Evolutionary conservation across 139 green algal species (phyloP), one percentile per base, ranked within the genome.

Genomic region (Medakamo hakoo): DNA sequence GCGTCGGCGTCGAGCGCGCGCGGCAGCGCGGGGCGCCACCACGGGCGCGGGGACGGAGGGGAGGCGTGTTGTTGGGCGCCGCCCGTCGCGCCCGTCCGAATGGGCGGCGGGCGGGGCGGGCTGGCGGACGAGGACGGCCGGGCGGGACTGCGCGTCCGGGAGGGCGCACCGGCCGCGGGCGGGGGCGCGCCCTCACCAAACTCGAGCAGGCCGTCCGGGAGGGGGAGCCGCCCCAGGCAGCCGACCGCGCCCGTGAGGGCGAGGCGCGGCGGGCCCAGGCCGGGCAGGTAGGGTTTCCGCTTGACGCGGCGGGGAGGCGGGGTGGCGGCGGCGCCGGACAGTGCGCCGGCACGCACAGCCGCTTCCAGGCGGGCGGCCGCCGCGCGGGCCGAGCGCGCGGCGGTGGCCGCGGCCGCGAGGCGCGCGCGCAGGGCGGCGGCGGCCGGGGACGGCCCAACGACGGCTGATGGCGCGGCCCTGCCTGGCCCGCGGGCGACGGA

Each of bases 181-280:
- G 9, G 40, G 40, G 9, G 40, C 9, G 40, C 40, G 40, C 16
- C n/a, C n/a, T n/a, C n/a, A n/a, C n/a, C n/a, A n/a, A n/a, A n/a
- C n/a, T n/a, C n/a, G n/a, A n/a, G n/a, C n/a, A n/a, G n/a, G n/a
- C n/a, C n/a, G 9, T 65, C 27, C 1, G 77, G 77, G 56, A 84
- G 67, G 29, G 77, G 77, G 58, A 82, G 76, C 52, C 78, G 66
- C 1, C 67, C 75, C 57, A 84, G 68, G 63, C 75, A 82, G 21
- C 78, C 78, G 21, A 84, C 64, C 1, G 78, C 66, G 26, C 58
- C 78, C 30, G 73, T 78, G 22, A 80, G 64, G 67, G 82, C 73
- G 23, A 77, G 40, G 63, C 73, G 71, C 21, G 71, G 71, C 62
- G 68, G 57, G 32, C 30, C 9, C n/a, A 70, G n/a, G n/a, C n/a